Evolutionary conservation across 2,329 filamentous ascomycete species (phyloP).

Genomic region (Verticillium isaacii): DNA sequence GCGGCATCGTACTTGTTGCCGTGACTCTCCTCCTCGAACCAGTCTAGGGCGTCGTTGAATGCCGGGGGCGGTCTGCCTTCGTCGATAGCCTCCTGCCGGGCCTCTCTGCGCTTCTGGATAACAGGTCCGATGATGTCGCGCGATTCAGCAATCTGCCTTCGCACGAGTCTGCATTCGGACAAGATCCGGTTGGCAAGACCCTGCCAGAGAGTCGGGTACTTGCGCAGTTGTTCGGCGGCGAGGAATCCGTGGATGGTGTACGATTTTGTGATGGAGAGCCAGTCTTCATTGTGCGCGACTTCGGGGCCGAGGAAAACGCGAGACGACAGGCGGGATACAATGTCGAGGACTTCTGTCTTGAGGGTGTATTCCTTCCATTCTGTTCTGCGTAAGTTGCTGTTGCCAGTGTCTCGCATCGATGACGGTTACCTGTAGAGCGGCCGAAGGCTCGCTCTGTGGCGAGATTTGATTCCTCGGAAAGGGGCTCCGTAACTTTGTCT

Average conservation of each 20-base stretch:
- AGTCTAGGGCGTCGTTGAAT: slow-evolving; percentile 33
- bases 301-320: slow-evolving; percentile 41
- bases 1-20: slow-evolving; percentile 62
- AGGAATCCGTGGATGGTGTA: slow-evolving; percentile 8
- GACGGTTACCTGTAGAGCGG: background rate
- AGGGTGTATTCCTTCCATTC: slow-evolving; percentile 7
- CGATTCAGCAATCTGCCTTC: slow-evolving; percentile 29
- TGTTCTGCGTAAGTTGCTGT: background rate
- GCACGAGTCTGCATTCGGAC: slow-evolving; percentile 20
- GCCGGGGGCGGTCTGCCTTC: background rate
- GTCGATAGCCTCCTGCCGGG: slow-evolving; percentile 6
- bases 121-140: slow-evolving; percentile 28
- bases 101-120: slow-evolving; percentile 17
- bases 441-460: slow-evolving; percentile 6
- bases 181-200: background rate
- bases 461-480: slow-evolving; percentile 5
- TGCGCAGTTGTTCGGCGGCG: slow-evolving; percentile 1
- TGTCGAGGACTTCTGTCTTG: slow-evolving; percentile 4
- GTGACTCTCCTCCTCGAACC: slow-evolving; percentile 34
- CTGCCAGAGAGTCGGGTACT: background rate
- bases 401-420: background rate
- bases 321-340: slow-evolving; percentile 44
- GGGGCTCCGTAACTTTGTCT: slow-evolving; percentile 9
- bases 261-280: slow-evolving; percentile 38
- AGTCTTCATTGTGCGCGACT: slow-evolving; percentile 39